Percentiles rank a stretch among this genome's conserved stretches.
phyloP scores from a whole-genome alignment of 2,329 filamentous ascomycete genomes.

The Lecanoromycetidae sp. region DNA sequence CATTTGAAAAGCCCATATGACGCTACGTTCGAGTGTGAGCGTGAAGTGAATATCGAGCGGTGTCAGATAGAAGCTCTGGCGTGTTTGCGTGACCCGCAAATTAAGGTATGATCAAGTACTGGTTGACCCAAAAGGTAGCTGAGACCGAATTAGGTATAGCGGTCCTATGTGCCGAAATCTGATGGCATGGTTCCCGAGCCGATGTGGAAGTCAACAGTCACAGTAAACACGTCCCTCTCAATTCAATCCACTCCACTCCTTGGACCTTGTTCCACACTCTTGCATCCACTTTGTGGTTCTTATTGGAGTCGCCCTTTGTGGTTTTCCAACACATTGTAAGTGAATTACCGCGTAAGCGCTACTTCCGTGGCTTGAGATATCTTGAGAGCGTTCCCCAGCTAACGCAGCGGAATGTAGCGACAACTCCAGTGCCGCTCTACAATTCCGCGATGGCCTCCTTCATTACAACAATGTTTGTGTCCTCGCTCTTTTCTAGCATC shows the following conservation, averaged over 20 bases:
- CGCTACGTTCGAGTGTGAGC: too few relatives aligned
- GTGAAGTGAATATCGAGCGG: too few relatives aligned
- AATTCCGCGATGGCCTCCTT: conserved; percentile 56
- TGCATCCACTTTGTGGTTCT: neutral
- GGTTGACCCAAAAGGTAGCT: too few relatives aligned
- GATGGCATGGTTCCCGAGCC: conserved; percentile 1
- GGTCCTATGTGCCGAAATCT: too few relatives aligned
- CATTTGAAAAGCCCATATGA: too few relatives aligned
- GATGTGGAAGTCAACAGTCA: conserved; percentile 3
- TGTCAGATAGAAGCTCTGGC: too few relatives aligned
- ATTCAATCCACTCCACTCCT: neutral
- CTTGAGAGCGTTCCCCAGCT: neutral
- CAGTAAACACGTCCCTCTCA: neutral
- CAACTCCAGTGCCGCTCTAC: neutral
- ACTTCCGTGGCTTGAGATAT: neutral
- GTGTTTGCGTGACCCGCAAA: too few relatives aligned
- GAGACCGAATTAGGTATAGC: too few relatives aligned
- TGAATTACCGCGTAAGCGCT: neutral
- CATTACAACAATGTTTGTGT: conserved; percentile 67
- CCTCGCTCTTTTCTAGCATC: conserved; percentile 21
- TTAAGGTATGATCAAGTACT: too few relatives aligned
- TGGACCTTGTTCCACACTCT: neutral
- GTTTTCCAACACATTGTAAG: neutral
- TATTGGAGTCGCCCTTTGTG: neutral
- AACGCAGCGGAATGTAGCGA: conserved; percentile 10